A percentile compares a stretch with the other conserved stretches of the same genome.
phyloP scores from a whole-genome alignment of 1,284 basidiomycete genomes.

The Mycena citricolor region DNA sequence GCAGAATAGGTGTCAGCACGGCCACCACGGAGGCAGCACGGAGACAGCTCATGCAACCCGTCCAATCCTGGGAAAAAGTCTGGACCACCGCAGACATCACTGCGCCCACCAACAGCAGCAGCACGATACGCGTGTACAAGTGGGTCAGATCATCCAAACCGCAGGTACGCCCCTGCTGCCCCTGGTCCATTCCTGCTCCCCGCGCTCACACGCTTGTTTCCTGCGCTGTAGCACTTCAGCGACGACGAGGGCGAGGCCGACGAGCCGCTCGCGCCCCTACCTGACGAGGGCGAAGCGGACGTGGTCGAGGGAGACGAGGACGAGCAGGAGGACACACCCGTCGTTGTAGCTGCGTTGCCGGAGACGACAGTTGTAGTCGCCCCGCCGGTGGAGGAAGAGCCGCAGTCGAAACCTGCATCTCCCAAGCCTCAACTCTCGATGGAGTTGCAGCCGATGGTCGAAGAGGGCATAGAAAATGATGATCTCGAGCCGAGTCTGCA shows the following conservation, averaged over 20 bases:
- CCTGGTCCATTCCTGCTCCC: too few species aligned
- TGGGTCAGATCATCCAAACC: slow-evolving; percentile 75
- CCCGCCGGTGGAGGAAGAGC: slow-evolving; percentile 38
- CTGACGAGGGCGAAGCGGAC: slow-evolving; percentile 72
- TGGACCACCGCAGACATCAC: slow-evolving; percentile 59
- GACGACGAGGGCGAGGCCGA: slow-evolving; percentile 76
- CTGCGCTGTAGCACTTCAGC: slow-evolving; percentile 79
- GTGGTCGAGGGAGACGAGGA: slow-evolving; percentile 61
- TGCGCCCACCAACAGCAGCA: slow-evolving; percentile 38
- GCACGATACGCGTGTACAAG: slow-evolving; percentile 64
- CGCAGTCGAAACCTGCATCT: slow-evolving; percentile 58
- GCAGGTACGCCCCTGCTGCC: slow-evolving; percentile 49
- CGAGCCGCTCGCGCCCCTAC: slow-evolving; percentile 73
- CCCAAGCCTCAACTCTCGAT: slow-evolving; percentile 57
- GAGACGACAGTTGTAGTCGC: slow-evolving; percentile 32
- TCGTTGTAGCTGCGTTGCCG: slow-evolving; percentile 39
- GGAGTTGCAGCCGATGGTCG: slow-evolving; percentile 31
- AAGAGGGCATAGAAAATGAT: slow-evolving; percentile 38
- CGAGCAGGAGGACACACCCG: slow-evolving; percentile 60
- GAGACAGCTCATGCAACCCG: slow-evolving; percentile 78
- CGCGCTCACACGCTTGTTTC: too few species aligned
- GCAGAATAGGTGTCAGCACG: slow-evolving; percentile 71
- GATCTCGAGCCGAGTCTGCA: slow-evolving; percentile 50
- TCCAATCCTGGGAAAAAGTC: slow-evolving; percentile 73
- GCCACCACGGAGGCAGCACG: slow-evolving; percentile 76